Evolutionary conservation across 176 grass and related monocot genomes (phyloP), one percentile per base, ranked within the genome.

Genomic region (Saccharum officinarum): DNA sequence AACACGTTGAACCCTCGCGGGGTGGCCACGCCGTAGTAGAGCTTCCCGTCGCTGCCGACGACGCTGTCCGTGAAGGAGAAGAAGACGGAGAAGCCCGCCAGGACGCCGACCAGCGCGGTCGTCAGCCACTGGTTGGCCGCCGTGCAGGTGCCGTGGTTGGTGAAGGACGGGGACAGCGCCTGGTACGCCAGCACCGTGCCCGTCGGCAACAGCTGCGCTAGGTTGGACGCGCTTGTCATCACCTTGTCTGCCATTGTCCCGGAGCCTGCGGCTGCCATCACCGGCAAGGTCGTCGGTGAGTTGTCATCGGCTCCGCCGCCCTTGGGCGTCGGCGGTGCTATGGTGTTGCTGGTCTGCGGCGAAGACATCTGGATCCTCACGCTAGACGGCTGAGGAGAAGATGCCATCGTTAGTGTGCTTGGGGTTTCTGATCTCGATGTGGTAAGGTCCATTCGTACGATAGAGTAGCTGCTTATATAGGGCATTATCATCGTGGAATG

Each of bases 151-250:
- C 94, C 94, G 13, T 94, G 87, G n/a, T 78, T 83, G 28, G 85
- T 94, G 64, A 90, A 94, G 25, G 92, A 94, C 11, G 94, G 85
- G 0, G 92, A 66, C 50, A 94, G 77, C 9, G 92, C 85, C 64
- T 92, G 92, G 94, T 79, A 90, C 28, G 89, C 89, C 36, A 93
- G 87, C 52, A 68, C 73, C 55, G 92, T 93, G 12, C 94, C 93
- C 62, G 79, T 83, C n/a, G 79, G 72, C 40, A 75, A 45, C 7
- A 88, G 86, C 73, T 88, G 80, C 11, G 80, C 76, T 9, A 91
- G 89, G 76, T 91, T 91, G 0, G 89, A 47, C 1, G 68, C 61
- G 66, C 45, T 50, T 2, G 69, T 5, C 85, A 91, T 78, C 14
- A 86, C 85, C 85, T 87, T 91, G 59, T 91, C 80, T 6, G 74